Evolutionary conservation across 2,329 filamentous ascomycete genomes (phyloP).

Genomic region (Penicillium sp.): DNA sequence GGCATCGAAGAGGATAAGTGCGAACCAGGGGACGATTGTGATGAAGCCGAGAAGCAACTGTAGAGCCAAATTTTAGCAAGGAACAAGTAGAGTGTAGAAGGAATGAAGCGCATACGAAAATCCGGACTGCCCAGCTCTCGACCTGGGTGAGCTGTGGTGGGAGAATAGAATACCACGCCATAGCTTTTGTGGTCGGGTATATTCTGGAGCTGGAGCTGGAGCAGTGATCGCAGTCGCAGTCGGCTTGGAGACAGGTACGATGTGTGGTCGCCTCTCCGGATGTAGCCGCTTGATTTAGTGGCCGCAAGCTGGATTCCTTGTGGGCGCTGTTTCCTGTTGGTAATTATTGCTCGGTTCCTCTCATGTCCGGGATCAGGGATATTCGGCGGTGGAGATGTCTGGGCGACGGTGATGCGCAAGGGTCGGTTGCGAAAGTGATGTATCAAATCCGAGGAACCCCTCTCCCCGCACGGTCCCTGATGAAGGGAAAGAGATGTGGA

Average conservation of each 20-base stretch:
- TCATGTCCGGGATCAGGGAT: neutral
- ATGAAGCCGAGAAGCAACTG: constrained; percentile 62
- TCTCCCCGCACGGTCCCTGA: constrained; percentile 13
- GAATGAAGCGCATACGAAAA: constrained; percentile 56
- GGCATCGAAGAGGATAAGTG: constrained; percentile 64
- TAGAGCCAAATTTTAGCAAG: neutral
- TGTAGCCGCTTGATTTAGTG: neutral
- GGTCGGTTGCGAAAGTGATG: neutral
- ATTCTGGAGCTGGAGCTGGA: neutral
- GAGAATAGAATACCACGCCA: constrained; percentile 67
- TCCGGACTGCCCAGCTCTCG: constrained; percentile 62
- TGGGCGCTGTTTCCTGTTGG: neutral
- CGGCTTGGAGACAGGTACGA: neutral
- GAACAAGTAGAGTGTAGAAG: neutral
- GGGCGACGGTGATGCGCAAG: neutral
- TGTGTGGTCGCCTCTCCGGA: neutral
- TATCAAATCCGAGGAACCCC: neutral
- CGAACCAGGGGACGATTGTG: constrained; percentile 63
- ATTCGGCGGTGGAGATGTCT: neutral
- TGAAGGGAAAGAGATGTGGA: constrained; percentile 63
- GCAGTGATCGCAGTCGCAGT: neutral
- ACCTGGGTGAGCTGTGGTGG: constrained; percentile 58
- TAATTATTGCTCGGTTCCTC: neutral
- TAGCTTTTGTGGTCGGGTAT: constrained; percentile 29
- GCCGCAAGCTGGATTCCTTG: neutral